A percentile compares a stretch with the other conserved stretches of the same genome.
Evolutionary conservation across 352 stramenopile genomes (phyloP).

Genomic region (Globisporangium acanthophoron): DNA sequence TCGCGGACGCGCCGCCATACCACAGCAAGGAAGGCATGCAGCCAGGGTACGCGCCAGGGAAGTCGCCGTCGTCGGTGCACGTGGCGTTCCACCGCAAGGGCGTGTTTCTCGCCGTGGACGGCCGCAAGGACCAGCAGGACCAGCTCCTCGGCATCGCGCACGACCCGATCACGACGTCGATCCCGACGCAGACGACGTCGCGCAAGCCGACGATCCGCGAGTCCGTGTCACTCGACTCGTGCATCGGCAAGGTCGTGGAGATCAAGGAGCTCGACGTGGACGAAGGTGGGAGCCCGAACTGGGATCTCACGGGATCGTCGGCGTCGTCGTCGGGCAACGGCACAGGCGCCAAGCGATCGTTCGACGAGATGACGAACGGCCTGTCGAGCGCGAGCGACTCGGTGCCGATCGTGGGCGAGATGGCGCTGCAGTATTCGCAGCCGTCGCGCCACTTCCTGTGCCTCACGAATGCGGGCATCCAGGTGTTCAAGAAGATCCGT

Average conservation of each 20-base stretch:
- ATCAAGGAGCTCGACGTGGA: constrained; percentile 59
- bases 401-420: constrained; percentile 59
- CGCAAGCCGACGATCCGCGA: constrained; percentile 73
- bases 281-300: constrained; percentile 10
- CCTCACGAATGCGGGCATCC: constrained; percentile 79
- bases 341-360: constrained; percentile 53
- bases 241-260: constrained; percentile 80
- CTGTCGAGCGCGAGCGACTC: constrained; percentile 17
- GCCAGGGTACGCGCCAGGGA: constrained; percentile 70
- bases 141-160: constrained; percentile 69
- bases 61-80: constrained; percentile 74
- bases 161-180: constrained; percentile 69
- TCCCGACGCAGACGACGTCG: constrained; percentile 40
- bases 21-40: constrained; percentile 86
- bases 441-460: constrained; percentile 82
- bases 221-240: constrained; percentile 67
- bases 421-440: constrained; percentile 81
- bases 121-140: constrained; percentile 71
- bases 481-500: constrained; percentile 88
- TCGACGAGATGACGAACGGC: constrained; percentile 67
- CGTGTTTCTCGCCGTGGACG: constrained; percentile 76
- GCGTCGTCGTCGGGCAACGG: neutral
- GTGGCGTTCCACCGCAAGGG: constrained; percentile 74
- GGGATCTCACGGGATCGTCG: constrained; percentile 8
- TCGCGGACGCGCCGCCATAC: constrained; percentile 75